Evolutionary conservation across 2,329 filamentous ascomycete species (phyloP), one percentile per base, ranked within the genome.

Genomic region (Hymenotorrendiella dingleyae): DNA sequence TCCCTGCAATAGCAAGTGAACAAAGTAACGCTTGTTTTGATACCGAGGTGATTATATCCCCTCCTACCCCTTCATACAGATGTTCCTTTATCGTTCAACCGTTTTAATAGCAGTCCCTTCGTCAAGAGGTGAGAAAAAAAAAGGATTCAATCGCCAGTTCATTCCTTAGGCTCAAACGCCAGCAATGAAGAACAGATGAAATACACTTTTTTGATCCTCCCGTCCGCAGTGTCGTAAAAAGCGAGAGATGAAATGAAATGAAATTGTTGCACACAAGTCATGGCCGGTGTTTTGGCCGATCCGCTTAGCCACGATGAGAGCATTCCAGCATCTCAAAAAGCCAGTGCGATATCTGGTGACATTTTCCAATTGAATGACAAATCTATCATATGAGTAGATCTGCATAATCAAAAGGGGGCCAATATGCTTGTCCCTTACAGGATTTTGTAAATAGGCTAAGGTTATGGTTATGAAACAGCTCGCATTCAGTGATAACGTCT

Each of bases 321-420:
- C 57, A 55, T 60, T 57, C 47, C 54, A 59, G 56, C 55, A 49
- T 54, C 58, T 55, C 54, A n/a, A n/a, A n/a, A 42, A 45, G 43
- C 48, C 34, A 46, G 28, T 24, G 26, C 28, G 36, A 48, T 48
- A 41, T 35, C 43, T 22, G 33, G 36, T 36, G 36, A 37, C 40
- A 14, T 27, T 49, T 46, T 51, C 46, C 45, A 50, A 48, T 46
- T 40, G 27, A 45, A 43, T 43, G 36, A 49, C 36, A 36, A 46
- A 42, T 42, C 46, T 50, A 50, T 45, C 44, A 50, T 40, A 52
- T 32, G 36, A 52, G 48, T 45, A 54, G 46, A 52, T 47, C 38
- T 38, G 42, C 40, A 40, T 40, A 52, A 50, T 46, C 52, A 45
- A 52, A 47, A 50, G 45, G 40, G 42, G 42, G 21, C 14, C 22